These are phyloP conservation scores for Capronia epimyces DNA, from an alignment of 2,329 filamentous ascomycete genomes.

Conservation along the genomic window DNA sequence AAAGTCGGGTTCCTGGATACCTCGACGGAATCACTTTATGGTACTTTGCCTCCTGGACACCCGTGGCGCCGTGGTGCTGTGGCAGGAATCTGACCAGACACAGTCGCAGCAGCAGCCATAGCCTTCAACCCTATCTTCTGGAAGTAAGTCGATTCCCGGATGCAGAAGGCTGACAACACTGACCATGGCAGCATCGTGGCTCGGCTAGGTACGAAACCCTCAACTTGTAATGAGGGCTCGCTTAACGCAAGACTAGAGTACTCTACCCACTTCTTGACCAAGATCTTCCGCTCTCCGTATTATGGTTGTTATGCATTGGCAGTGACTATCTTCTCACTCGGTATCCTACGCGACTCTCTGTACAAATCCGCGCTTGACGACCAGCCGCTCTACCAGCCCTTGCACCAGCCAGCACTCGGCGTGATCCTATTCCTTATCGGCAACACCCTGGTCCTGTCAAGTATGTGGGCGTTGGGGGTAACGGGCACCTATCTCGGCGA, in stretches of 20 bases:
- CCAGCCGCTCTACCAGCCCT: conserved; percentile 68
- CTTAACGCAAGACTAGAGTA: conserved; percentile 56
- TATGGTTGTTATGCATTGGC: conserved; percentile 87
- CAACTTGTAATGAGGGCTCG: background rate
- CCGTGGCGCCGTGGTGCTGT: background rate
- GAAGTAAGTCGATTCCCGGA: conserved; percentile 66
- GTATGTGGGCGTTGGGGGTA: conserved; percentile 86
- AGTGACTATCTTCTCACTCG: conserved; percentile 81
- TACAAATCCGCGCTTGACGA: conserved; percentile 78
- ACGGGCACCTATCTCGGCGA: conserved; percentile 96
- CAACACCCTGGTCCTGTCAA: conserved; percentile 79
- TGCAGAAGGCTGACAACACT: conserved; percentile 4
- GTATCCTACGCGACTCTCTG: conserved; percentile 78
- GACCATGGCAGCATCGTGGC: conserved; percentile 63
- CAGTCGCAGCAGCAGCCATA: conserved; percentile 77
- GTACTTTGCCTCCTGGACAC: conserved; percentile 17
- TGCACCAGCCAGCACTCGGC: conserved; percentile 61
- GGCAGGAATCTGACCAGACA: conserved; percentile 3
- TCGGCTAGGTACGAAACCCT: conserved; percentile 58
- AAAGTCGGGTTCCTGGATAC: conserved; percentile 27
- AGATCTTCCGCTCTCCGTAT: conserved; percentile 72
- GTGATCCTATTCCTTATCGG: conserved; percentile 67
- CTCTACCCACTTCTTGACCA: conserved; percentile 80
- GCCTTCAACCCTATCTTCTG: conserved; percentile 98
- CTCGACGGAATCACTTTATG: conserved; percentile 15